Evolutionary conservation across 768 basidiomycete species (phyloP).

Genomic region (Xanthoconium purpureum): DNA sequence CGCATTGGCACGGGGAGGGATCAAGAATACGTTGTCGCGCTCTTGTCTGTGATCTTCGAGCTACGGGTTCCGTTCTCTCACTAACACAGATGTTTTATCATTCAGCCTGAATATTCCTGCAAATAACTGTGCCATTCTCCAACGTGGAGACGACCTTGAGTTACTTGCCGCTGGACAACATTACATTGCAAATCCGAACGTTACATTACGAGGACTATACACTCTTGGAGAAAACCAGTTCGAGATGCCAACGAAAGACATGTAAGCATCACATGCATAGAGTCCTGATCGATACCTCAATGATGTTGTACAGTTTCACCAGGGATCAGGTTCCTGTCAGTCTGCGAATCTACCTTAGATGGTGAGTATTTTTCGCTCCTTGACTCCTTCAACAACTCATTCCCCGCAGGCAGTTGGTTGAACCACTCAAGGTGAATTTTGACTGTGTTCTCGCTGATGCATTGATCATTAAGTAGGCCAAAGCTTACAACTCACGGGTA

Average conservation of each 20-base stretch:
- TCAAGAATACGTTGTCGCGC: conserved; percentile 73
- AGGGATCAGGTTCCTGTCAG: conserved; percentile 85
- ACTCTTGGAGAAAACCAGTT: conserved; percentile 82
- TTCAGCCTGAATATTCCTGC: conserved; percentile 77
- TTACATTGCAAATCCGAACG: conserved; percentile 79
- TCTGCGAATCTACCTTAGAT: conserved; percentile 81
- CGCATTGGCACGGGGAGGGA: conserved; percentile 40
- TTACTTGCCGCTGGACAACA: conserved; percentile 80
- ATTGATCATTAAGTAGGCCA: conserved; percentile 39
- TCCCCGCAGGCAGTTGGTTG: conserved; percentile 42
- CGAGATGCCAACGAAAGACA: conserved; percentile 86
- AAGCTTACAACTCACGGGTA: conserved; percentile 83
- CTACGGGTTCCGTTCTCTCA: neutral
- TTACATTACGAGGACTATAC: conserved; percentile 75
- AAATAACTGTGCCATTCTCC: conserved; percentile 83
- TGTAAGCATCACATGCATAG: conserved; percentile 42
- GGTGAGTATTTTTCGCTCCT: conserved; percentile 37
- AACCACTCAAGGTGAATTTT: conserved; percentile 44
- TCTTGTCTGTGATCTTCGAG: conserved; percentile 49
- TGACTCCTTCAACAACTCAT: neutral
- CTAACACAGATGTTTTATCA: neutral
- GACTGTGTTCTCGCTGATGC: conserved; percentile 13
- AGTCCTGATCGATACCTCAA: neutral
- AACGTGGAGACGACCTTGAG: conserved; percentile 76
- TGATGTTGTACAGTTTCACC: conserved; percentile 53